Evolutionary conservation across 1,284 basidiomycete species (phyloP).

Genomic region (Bjerkandera adusta): DNA sequence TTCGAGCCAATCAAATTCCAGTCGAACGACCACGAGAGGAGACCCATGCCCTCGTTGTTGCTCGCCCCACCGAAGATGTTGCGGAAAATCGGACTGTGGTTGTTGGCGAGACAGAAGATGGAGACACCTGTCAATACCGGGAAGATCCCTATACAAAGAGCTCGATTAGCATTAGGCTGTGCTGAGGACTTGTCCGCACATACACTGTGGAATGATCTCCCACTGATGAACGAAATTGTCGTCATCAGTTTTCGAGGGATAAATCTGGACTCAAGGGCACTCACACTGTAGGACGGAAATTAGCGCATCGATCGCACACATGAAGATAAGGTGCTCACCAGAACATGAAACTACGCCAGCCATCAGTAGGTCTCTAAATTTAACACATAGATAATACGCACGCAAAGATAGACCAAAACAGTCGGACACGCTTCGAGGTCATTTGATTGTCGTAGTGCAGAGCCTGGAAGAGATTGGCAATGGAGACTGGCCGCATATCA

Average conservation of each 20-base stretch:
- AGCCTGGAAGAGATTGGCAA: slow-evolving; percentile 31
- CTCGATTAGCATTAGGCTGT: background rate
- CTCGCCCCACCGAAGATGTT: slow-evolving; percentile 59
- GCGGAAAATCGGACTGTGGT: slow-evolving; percentile 44
- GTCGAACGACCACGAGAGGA: slow-evolving; percentile 53
- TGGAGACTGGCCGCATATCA: slow-evolving; percentile 19
- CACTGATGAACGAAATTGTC: slow-evolving; percentile 19
- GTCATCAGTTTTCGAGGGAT: no score
- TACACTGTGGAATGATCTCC: slow-evolving; percentile 49
- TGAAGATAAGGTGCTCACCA: slow-evolving; percentile 1
- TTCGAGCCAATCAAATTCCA: slow-evolving; percentile 40
- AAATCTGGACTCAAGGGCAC: no score
- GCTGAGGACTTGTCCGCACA: slow-evolving; percentile 27
- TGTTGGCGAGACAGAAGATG: slow-evolving; percentile 60
- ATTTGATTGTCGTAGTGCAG: slow-evolving; percentile 33
- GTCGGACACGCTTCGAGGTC: slow-evolving; percentile 32
- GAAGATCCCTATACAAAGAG: slow-evolving; percentile 27
- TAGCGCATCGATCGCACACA: no score
- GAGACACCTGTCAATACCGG: slow-evolving; percentile 44
- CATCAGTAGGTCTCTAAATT: background rate
- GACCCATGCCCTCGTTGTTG: slow-evolving; percentile 56
- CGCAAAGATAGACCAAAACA: slow-evolving; percentile 31
- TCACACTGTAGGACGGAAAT: no score
- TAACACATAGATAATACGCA: slow-evolving; percentile 18
- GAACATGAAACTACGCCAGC: slow-evolving; percentile 15